phyloP scores from a whole-genome alignment of 371 early-diverging fungal species.

The Blakeslea trispora region DNA sequence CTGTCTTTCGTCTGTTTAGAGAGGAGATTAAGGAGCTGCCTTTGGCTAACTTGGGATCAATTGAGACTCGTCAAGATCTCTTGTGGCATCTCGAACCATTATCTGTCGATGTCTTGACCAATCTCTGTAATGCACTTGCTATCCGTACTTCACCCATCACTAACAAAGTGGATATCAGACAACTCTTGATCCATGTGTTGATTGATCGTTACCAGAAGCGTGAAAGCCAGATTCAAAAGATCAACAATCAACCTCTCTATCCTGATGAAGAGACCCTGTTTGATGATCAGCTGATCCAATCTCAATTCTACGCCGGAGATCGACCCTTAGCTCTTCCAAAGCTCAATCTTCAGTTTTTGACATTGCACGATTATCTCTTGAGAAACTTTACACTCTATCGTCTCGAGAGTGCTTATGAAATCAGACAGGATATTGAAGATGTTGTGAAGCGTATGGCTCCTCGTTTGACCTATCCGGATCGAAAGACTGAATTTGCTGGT shows the following conservation, averaged over 20 bases:
- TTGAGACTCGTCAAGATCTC: constrained; percentile 59
- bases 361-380: constrained; percentile 86
- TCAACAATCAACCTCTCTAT: constrained; percentile 75
- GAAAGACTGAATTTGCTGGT: constrained; percentile 76
- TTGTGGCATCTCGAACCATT: constrained; percentile 60
- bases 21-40: constrained; percentile 72
- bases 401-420: constrained; percentile 77
- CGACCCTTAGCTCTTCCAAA: constrained; percentile 84
- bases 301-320: constrained; percentile 68
- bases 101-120: constrained; percentile 42
- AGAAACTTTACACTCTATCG: constrained; percentile 86
- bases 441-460: constrained; percentile 83
- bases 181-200: constrained; percentile 59
- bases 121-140: constrained; percentile 59
- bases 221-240: constrained; percentile 66
- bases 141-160: constrained; percentile 52
- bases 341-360: constrained; percentile 91
- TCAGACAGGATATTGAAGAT: constrained; percentile 89
- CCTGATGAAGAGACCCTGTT: constrained; percentile 76
- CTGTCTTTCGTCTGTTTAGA: constrained; percentile 68
- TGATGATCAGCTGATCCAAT: constrained; percentile 54
- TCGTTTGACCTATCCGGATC: constrained; percentile 57
- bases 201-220: constrained; percentile 61
- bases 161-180: constrained; percentile 33
- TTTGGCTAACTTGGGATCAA: constrained; percentile 69